phyloP scores from a whole-genome alignment of 2,329 filamentous ascomycete species.

The Neophaeococcomyces aloes region DNA sequence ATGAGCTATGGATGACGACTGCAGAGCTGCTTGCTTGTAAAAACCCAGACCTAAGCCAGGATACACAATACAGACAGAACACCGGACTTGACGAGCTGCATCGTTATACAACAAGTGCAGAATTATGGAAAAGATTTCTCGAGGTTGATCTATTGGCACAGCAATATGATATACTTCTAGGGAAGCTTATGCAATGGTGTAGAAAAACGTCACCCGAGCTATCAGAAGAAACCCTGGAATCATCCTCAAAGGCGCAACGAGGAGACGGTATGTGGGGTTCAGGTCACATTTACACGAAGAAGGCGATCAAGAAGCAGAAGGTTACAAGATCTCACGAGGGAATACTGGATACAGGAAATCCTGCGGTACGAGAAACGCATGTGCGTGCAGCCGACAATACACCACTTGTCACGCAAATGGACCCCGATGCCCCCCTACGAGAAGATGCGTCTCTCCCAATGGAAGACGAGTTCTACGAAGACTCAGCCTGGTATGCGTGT shows the following conservation, averaged over 20 bases:
- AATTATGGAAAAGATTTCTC: slow-evolving; percentile 65
- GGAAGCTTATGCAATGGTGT: slow-evolving; percentile 69
- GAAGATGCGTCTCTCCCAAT: slow-evolving; percentile 67
- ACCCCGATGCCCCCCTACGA: slow-evolving; percentile 78
- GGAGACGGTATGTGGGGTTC: slow-evolving; percentile 68
- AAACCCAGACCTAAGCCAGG: slow-evolving; percentile 45
- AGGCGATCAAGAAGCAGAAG: slow-evolving; percentile 83
- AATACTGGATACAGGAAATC: slow-evolving; percentile 52
- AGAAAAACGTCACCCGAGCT: slow-evolving; percentile 59
- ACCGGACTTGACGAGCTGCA: slow-evolving; percentile 36
- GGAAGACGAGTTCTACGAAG: slow-evolving; percentile 79
- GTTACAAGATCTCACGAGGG: slow-evolving; percentile 59
- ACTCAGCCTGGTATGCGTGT: slow-evolving; percentile 84
- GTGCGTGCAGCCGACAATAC: slow-evolving; percentile 40
- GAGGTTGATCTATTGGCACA: slow-evolving; percentile 59
- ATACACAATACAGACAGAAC: slow-evolving; percentile 31
- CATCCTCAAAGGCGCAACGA: slow-evolving; percentile 65
- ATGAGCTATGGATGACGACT: slow-evolving; percentile 60
- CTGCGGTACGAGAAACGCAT: slow-evolving; percentile 41
- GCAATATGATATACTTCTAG: slow-evolving; percentile 69
- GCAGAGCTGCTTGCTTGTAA: slow-evolving; percentile 62
- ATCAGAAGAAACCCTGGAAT: slow-evolving; percentile 62
- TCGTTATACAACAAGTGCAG: slow-evolving; percentile 48
- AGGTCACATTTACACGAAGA: slow-evolving; percentile 86
- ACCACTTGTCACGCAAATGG: slow-evolving; percentile 71